phyloP scores from a whole-genome alignment of 306 rosid species.

The Lathyrus tuberosus region DNA sequence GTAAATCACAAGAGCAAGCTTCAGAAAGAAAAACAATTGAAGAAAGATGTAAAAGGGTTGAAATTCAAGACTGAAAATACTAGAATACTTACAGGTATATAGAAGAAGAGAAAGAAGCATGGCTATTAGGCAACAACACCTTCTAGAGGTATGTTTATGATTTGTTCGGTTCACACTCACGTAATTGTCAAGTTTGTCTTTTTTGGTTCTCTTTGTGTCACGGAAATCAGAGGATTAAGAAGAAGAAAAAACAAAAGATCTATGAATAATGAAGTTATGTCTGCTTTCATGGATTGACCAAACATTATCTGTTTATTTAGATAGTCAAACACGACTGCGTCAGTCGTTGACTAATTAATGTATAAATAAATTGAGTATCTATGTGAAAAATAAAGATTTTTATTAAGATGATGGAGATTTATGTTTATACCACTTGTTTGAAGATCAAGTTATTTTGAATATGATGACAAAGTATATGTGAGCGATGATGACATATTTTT shows the following conservation, averaged over 20 bases:
- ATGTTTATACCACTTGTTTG: too few species aligned
- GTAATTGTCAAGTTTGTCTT: not conserved
- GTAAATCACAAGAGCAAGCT: not conserved
- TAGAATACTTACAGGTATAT: slow-evolving; percentile 13
- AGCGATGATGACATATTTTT: too few species aligned
- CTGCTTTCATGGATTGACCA: not conserved
- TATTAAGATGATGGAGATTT: too few species aligned
- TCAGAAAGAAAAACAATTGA: not conserved
- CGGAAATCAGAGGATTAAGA: slow-evolving; percentile 6
- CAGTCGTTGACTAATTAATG: not conserved
- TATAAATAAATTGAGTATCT: not conserved
- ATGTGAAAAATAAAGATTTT: too few species aligned
- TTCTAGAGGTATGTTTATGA: slow-evolving; percentile 20
- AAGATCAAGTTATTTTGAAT: too few species aligned
- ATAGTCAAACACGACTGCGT: slow-evolving; percentile 9
- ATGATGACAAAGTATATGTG: too few species aligned
- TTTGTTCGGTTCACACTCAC: not conserved
- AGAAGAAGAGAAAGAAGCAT: not conserved
- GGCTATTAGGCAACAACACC: not conserved
- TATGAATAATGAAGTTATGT: not conserved
- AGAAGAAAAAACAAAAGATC: not conserved
- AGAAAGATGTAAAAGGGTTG: too few species aligned
- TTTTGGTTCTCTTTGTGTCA: slow-evolving; percentile 4
- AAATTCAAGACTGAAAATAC: too few species aligned
- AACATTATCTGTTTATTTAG: not conserved